phyloP scores from a whole-genome alignment of 2,329 filamentous ascomycete species.

The Delphinella strobiligena region DNA sequence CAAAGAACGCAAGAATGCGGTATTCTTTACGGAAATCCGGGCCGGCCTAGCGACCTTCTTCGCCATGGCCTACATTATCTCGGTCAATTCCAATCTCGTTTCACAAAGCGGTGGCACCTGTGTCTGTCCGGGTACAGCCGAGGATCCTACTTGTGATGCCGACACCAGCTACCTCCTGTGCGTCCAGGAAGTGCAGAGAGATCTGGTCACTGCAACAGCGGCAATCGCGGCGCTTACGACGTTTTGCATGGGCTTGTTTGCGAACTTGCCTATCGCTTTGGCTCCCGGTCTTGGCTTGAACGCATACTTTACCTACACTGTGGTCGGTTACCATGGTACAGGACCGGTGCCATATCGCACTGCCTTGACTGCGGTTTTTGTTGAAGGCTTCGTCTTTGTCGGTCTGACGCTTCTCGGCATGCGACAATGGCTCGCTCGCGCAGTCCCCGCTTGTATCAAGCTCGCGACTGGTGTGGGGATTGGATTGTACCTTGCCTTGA shows the following conservation, averaged over 20 bases:
- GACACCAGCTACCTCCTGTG: conserved; percentile 55
- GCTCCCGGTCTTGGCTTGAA: conserved; percentile 44
- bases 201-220: conserved; percentile 74
- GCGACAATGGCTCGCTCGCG: conserved; percentile 77
- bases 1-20: conserved; percentile 52
- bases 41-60: conserved; percentile 63
- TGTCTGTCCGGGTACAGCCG: conserved; percentile 46
- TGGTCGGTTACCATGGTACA: conserved; percentile 64
- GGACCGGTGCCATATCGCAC: conserved; percentile 63
- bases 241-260: conserved; percentile 74
- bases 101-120: conserved; percentile 64
- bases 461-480: conserved; percentile 78
- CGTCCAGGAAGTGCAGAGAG: conserved; percentile 52
- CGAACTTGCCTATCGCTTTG: conserved; percentile 57
- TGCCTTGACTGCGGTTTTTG: conserved; percentile 75
- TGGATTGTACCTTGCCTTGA: conserved; percentile 67
- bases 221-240: conserved; percentile 67
- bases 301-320: conserved; percentile 74
- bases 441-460: conserved; percentile 75
- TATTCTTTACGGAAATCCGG: conserved; percentile 73
- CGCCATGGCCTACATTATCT: conserved; percentile 69
- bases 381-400: conserved; percentile 79
- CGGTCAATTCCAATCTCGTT: conserved; percentile 52
- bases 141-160: conserved; percentile 40
- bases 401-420: conserved; percentile 67